Evolutionary conservation across 805 yeast genomes (phyloP).

Genomic region (Kuraishia floccosa): DNA sequence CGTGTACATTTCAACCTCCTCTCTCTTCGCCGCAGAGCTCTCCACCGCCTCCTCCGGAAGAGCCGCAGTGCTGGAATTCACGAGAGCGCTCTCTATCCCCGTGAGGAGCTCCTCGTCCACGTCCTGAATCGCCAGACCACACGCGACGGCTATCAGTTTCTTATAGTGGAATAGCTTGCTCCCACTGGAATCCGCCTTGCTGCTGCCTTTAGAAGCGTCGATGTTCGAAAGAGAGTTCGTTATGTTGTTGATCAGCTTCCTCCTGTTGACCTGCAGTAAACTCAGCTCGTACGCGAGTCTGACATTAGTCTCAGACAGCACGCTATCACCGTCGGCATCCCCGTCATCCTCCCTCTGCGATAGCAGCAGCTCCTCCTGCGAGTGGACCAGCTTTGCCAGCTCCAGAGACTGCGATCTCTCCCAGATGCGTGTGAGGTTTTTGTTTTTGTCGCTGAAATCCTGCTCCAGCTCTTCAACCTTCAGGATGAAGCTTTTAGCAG

Average conservation of each 20-base stretch:
- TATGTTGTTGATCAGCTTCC: slow-evolving; percentile 16
- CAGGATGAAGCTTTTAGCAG: slow-evolving; percentile 8
- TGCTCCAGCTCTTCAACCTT: slow-evolving; percentile 7
- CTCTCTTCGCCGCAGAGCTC: too few species aligned
- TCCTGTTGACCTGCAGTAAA: slow-evolving; percentile 27
- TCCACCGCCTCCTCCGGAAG: too few species aligned
- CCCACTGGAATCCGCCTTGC: slow-evolving; percentile 1
- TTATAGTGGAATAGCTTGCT: slow-evolving; percentile 26
- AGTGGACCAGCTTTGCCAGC: slow-evolving; percentile 45
- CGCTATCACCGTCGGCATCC: slow-evolving; percentile 2
- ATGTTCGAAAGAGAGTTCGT: background rate
- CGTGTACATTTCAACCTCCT: too few species aligned
- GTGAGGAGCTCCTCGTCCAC: slow-evolving; percentile 69
- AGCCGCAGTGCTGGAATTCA: slow-evolving; percentile 1
- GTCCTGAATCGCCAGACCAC: slow-evolving; percentile 71
- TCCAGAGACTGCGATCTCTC: slow-evolving; percentile 59
- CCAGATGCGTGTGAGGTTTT: slow-evolving; percentile 21
- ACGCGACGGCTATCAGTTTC: slow-evolving; percentile 61
- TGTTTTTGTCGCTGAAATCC: slow-evolving; percentile 14
- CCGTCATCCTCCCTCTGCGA: too few species aligned
- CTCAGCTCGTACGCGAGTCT: slow-evolving; percentile 23
- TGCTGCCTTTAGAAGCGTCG: slow-evolving; percentile 1
- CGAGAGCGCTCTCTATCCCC: slow-evolving; percentile 49
- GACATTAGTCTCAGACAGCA: slow-evolving; percentile 8
- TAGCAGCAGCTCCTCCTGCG: slow-evolving; percentile 24